Evolutionary conservation across 495 filamentous ascomycete species (phyloP), one percentile per base, ranked within the genome.

Genomic region (Tetracladium marchalianum): DNA sequence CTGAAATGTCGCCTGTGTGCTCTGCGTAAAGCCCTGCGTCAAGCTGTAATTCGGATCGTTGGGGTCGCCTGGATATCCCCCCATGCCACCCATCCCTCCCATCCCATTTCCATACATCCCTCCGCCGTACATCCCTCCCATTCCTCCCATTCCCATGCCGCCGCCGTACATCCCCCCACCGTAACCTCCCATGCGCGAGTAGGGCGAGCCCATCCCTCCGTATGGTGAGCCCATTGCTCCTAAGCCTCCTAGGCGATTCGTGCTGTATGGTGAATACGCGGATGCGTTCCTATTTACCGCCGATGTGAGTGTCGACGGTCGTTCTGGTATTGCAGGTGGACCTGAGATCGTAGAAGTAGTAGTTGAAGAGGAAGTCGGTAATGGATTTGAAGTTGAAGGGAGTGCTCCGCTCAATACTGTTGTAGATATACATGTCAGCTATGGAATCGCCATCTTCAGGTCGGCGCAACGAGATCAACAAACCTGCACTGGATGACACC

Each of bases 1-100:
- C 73, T 97, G 92, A 60, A 99, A 99, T 1, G 93, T 97, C n/a
- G 90, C 85, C 54, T 90, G 85, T 0, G 93, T 99, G 66, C 80
- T 90, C 58, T 89, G 87, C 56, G 76, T 82, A 68, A 97, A 95
- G 15, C 82, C 81, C 58, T 90, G 83, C 13, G 87, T 94, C 56
- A 99, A 66, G 65, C 87, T 95, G 22, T 27, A 27, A 56, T 88
- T 87, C 7, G 89, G 87, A 57, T 97, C 88, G 63, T 95, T 94
- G 12, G 85, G 87, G 65, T 92, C 84, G 17, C 66, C 65, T 49
- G 62, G 68, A 68, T 76, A 72, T 11, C 71, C 72, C 37, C 69
- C 70, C 69, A 80, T 78, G 15, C 77, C 76, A 36, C 67, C 64
- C 58, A 66, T 66, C 44, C 69, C 68, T 5, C 71, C 67, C 72